A percentile compares a stretch with the other conserved stretches of the same genome.
phyloP scores from a whole-genome alignment of 176 grass and related monocot species.

The Carex myosuroides region DNA sequence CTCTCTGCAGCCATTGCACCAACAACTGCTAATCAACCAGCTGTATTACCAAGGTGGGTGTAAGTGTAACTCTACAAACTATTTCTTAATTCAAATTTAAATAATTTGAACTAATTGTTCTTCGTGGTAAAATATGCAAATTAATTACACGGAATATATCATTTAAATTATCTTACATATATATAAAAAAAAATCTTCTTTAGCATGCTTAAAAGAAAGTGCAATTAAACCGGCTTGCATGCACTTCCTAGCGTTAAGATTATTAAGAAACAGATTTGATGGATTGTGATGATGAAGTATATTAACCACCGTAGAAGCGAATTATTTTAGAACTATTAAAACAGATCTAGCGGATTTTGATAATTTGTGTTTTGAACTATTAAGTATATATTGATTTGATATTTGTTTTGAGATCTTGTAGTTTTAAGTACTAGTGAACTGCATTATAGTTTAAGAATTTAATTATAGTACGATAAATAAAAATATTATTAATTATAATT shows the following conservation, averaged over 20 bases:
- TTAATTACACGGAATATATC: neutral
- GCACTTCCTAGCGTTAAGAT: neutral
- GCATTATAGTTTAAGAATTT: too few relatives aligned
- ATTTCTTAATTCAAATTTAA: neutral
- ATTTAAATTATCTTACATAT: neutral
- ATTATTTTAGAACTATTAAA: neutral
- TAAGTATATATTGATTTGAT: neutral
- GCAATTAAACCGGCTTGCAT: neutral
- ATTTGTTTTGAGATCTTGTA: neutral
- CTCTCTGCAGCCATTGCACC: conserved; percentile 16
- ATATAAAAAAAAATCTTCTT: neutral
- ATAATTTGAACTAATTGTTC: neutral
- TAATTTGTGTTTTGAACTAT: neutral
- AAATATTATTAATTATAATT: neutral
- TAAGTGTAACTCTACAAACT: neutral
- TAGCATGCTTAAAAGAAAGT: neutral
- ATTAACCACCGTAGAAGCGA: neutral
- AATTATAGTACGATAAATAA: neutral
- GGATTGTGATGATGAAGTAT: neutral
- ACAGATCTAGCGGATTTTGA: neutral
- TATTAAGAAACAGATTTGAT: neutral
- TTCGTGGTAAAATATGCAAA: neutral
- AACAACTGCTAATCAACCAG: conserved; percentile 19
- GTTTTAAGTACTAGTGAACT: neutral
- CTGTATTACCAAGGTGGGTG: conserved; percentile 26